phyloP scores from a whole-genome alignment of 2,329 filamentous ascomycete genomes.

The Colletotrichum godetiae region DNA sequence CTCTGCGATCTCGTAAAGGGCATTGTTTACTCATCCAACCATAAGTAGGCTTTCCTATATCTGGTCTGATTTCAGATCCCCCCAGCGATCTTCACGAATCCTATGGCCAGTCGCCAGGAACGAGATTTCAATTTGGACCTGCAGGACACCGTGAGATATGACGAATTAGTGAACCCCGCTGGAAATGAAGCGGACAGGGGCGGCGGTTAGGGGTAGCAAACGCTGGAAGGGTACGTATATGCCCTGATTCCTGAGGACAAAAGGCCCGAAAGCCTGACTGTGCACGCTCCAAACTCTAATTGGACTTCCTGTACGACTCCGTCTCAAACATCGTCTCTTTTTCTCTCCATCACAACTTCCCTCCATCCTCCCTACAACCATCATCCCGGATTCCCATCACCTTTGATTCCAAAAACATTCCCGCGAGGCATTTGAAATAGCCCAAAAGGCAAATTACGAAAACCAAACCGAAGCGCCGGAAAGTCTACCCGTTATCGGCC shows the following conservation, averaged over 20 bases:
- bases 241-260: constrained; percentile 20
- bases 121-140: neutral
- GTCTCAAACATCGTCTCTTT: neutral
- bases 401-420: neutral
- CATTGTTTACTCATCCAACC: too few relatives aligned
- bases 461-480: neutral
- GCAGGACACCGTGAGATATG: neutral
- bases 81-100: neutral
- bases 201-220: neutral
- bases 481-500: neutral
- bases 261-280: neutral
- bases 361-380: neutral
- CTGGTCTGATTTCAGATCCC: neutral
- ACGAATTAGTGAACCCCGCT: neutral
- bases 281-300: constrained; percentile 32
- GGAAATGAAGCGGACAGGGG: neutral
- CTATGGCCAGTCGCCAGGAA: neutral
- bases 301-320: constrained; percentile 12
- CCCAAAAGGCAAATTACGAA: neutral
- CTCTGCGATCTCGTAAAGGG: too few relatives aligned
- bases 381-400: neutral
- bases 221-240: constrained; percentile 10
- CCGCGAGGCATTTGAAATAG: neutral
- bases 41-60: neutral
- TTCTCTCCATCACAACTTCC: neutral